These are phyloP conservation scores for Plasmodium inui DNA, from an alignment of 169 alveolate species.

Conservation along the genomic window DNA sequence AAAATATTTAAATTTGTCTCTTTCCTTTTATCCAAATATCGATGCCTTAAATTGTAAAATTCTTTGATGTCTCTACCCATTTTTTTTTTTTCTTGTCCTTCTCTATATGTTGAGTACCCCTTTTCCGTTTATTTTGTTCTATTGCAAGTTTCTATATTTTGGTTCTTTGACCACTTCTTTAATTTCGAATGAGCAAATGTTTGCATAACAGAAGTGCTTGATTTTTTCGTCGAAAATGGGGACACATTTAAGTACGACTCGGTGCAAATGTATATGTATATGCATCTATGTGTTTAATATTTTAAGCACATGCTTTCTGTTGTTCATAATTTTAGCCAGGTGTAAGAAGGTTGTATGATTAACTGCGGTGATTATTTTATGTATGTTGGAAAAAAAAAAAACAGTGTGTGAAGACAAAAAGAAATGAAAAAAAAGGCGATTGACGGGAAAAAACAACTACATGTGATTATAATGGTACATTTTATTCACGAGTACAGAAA, in stretches of 20 bases:
- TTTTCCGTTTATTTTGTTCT: not conserved
- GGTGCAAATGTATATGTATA: not conserved
- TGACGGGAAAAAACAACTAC: not conserved
- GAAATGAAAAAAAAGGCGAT: not conserved
- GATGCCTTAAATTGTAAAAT: conserved; percentile 6
- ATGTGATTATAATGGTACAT: not conserved
- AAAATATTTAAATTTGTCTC: conserved; percentile 1
- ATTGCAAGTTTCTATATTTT: not conserved
- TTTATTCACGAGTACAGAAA: not conserved
- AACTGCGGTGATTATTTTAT: not conserved
- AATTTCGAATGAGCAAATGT: not conserved
- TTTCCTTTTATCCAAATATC: conserved; percentile 20
- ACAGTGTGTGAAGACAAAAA: not conserved
- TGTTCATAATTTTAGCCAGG: conserved; percentile 13
- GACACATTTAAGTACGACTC: not conserved
- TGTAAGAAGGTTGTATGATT: not conserved
- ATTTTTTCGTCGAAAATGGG: not conserved
- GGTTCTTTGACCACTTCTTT: not conserved
- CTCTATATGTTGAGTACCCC: not conserved
- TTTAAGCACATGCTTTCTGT: not conserved
- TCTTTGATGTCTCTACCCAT: conserved; percentile 18
- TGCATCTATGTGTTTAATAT: not conserved
- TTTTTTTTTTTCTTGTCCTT: not conserved
- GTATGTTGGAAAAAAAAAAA: not conserved
- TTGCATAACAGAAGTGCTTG: not conserved